Evolutionary conservation across 2,329 filamentous ascomycete genomes (phyloP), one percentile per base, ranked within the genome.

Genomic region (Diaporthe sp.): DNA sequence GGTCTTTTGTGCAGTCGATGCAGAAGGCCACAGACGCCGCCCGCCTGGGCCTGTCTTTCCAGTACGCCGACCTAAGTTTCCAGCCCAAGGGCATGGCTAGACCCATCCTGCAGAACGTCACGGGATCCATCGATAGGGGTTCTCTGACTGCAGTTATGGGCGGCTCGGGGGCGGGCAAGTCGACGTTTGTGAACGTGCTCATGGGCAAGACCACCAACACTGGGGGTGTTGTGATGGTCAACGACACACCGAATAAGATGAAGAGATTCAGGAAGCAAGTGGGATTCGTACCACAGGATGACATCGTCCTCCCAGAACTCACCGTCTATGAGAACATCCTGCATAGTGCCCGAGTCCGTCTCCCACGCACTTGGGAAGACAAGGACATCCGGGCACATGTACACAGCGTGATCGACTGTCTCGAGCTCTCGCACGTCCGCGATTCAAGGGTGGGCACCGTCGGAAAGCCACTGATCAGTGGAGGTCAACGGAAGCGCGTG

Each of bases 241-340:
- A 91, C 76, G 87, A 87, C n/a, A 82, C 84, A 6, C 83, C 86
- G 0, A 85, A 86, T 17, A 85, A 85, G 76, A 85, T 89, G 82
- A 85, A 85, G 79, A 83, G 84, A 57, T 91, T 90, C 81, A 91
- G 89, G 81, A 90, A 91, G 79, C 83, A 91, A 75, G 90, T 92
- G 37, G 90, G 90, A 31, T 92, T 91, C 76, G 90, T 92, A 4
- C 90, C 90, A 1, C 90, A 92, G 78, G 89, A 92, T 76, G 91
- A 92, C 79, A 86, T 92, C 37, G 86, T 92, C 4, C 84, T 91
- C 13, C 88, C 90, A 0, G 89, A 92, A 79, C 81, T 92, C 61
- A 92, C 90, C 0, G 90, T 92, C 7, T 87, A 87, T 70, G 91
- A 92, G 80, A 92, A 92, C 75, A 91, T 92, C 57, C 82, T 91